Conservation (phyloP, 108 stramenopile genomes). For the Asterionellopsis glacialis region DNA sequence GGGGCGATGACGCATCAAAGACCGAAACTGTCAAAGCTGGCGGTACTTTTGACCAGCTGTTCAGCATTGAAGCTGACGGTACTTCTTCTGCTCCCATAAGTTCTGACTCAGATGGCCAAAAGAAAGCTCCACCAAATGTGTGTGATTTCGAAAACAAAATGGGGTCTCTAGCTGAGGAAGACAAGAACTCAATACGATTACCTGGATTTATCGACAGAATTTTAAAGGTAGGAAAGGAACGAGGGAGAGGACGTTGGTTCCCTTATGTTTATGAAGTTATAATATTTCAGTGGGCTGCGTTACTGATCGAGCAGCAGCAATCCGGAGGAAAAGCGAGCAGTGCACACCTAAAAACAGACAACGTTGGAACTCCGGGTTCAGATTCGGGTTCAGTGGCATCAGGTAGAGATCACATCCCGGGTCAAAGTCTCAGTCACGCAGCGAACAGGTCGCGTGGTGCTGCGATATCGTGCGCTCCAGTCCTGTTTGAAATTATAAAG, state of each 20-base stretch:
- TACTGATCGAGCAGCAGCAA: constrained; percentile 68
- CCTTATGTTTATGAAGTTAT: constrained; percentile 86
- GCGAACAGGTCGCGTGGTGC: constrained; percentile 62
- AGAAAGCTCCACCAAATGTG: too few relatives aligned
- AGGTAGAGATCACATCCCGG: constrained; percentile 1
- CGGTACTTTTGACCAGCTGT: too few relatives aligned
- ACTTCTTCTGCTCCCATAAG: too few relatives aligned
- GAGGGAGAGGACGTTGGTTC: constrained; percentile 63
- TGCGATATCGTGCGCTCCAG: constrained; percentile 78
- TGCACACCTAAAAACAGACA: constrained; percentile 2
- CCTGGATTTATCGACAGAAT: constrained; percentile 75
- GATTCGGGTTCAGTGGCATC: not conserved
- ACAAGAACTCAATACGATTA: constrained; percentile 24
- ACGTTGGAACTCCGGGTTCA: not conserved
- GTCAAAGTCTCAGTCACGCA: constrained; percentile 48
- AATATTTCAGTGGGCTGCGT: constrained; percentile 79
- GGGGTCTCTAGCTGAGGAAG: constrained; percentile 24
- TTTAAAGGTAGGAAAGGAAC: constrained; percentile 20
- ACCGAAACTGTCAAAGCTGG: too few relatives aligned
- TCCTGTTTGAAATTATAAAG: constrained; percentile 84
- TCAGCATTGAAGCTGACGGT: too few relatives aligned
- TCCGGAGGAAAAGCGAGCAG: constrained; percentile 15
- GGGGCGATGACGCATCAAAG: not conserved
- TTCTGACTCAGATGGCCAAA: too few relatives aligned
- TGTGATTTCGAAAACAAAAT: not conserved